Base-by-base conservation (phyloP, 192 early-diverging fungal genomes). In the Kickxella alabastrina region DNA sequence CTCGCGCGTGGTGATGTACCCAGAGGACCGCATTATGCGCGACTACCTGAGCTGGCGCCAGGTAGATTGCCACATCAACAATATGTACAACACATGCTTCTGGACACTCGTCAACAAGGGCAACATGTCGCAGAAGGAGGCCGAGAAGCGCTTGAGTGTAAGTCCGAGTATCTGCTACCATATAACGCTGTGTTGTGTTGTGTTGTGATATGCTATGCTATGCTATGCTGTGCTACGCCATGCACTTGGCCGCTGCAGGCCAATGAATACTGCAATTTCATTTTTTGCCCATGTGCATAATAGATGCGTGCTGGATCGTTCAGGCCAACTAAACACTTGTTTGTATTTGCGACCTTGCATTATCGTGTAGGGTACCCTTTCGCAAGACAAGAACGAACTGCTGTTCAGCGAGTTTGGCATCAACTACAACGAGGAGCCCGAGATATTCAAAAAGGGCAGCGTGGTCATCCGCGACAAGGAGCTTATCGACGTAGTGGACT, bases 21-120 rank as follows among this genome's bases (percentile, higher is more conserved):
- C 96, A 14, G 80, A 80, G 2, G 80, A 85, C 29, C 55, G 84
- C 37, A 89, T 88, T 40, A 47, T 98, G 52, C 81, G 87, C 57
- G 96, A 98, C 73, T 98, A 98, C 67, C 76, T 98, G 48, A 68
- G 78, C 38, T 98, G 96, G 96, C 74, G 96, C 23, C 94, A 97
- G 60, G 94, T 85, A 13, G 93, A 97, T 59, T 95, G 91, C 54
- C 92, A 92, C 59, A 92, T 93, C 68, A 93, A 93, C 73, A 93
- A 93, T 59, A 61, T 93, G 52, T 98, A 96, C 77, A 98, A 98
- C 68, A 98, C 96, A 3, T 82, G 85, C 7, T 97, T 95, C 63
- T 97, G 94, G 93, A 71, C 81, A 9, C 65, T 98, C 28, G 93
- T 97, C 22, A 78, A 82, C 24, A 73, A 78, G 39, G 90, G 89